Evolutionary conservation across 441 rosid species (phyloP), one percentile per base, ranked within the genome.

Genomic region (Codiaeum variegatum): DNA sequence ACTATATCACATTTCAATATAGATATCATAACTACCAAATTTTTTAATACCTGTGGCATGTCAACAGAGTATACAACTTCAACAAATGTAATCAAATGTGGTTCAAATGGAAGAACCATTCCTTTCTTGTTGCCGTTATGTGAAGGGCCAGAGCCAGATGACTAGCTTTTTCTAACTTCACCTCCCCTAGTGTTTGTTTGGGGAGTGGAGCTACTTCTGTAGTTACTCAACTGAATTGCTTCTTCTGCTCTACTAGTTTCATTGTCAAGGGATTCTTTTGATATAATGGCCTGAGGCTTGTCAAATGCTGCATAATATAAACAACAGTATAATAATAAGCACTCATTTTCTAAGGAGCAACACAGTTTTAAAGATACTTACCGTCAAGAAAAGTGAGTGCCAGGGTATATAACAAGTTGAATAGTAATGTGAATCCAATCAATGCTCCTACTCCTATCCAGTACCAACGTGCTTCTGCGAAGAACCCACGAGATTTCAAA

Each of bases 41-140:
- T 40, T 21, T 23, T 36, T 40, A 26, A 52, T 82, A 89, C 95
- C 95, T 83, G 76, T 46, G 95, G 97, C 94, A 92, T 86, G 80
- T 90, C 91, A 36, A 89, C 80, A n/a, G 87, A 81, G 81, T 92
- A 92, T 78, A 63, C 36, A 74, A 91, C 78, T 19, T 85, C 80
- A 77, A 86, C 84, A 16, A 92, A 91, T 24, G 90, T 81, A 4
- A 94, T 77, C 6, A 85, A 89, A 78, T 81, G 90, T 26, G 88
- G 95, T 76, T 86, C 86, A 71, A 91, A 95, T 51, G 99, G 98
- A 80, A 95, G 92, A 79, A 91, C 86, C 92, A 90, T 87, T 77
- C 97, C 94, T 74, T 60, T 87, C 71, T 77, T 86, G 66, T 74
- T 87, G 67, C 71, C 77, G 21, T 58, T 67, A 16, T 44, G 21